phyloP scores from a whole-genome alignment of 176 grass and related monocot species.

The Dendrocalamus sinicus region DNA sequence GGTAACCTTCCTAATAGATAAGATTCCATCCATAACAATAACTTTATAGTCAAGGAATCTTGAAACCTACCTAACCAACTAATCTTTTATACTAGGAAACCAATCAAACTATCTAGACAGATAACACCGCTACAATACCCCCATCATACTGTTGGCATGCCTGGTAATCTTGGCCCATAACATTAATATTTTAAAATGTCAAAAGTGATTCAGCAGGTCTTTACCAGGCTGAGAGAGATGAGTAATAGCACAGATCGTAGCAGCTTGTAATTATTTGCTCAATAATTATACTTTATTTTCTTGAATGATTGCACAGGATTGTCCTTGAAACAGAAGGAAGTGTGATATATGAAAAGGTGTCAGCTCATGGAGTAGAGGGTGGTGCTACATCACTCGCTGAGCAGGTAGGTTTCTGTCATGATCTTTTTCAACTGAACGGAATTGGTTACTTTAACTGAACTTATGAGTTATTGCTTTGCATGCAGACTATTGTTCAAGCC shows the following conservation, averaged over 20 bases:
- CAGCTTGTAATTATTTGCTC: not conserved
- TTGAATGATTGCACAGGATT: conserved; percentile 57
- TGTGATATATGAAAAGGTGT: conserved; percentile 81
- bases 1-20: too few species aligned
- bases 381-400: conserved; percentile 70
- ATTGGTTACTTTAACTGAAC: conserved; percentile 18
- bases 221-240: not conserved
- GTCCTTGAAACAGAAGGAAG: conserved; percentile 88
- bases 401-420: conserved; percentile 58
- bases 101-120: too few species aligned
- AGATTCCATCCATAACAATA: too few species aligned
- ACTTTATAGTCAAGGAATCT: too few species aligned
- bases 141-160: too few species aligned
- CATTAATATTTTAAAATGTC: not conserved
- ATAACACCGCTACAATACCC: too few species aligned
- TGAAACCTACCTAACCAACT: too few species aligned
- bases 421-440: conserved; percentile 18
- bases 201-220: not conserved
- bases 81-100: too few species aligned
- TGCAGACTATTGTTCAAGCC: conserved; percentile 87
- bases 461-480: not conserved
- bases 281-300: not conserved
- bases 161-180: too few species aligned
- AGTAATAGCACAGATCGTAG: not conserved
- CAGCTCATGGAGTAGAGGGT: conserved; percentile 63